Evolutionary conservation across 1,284 basidiomycete species (phyloP).

Genomic region (Microbotryum scabiosae): DNA sequence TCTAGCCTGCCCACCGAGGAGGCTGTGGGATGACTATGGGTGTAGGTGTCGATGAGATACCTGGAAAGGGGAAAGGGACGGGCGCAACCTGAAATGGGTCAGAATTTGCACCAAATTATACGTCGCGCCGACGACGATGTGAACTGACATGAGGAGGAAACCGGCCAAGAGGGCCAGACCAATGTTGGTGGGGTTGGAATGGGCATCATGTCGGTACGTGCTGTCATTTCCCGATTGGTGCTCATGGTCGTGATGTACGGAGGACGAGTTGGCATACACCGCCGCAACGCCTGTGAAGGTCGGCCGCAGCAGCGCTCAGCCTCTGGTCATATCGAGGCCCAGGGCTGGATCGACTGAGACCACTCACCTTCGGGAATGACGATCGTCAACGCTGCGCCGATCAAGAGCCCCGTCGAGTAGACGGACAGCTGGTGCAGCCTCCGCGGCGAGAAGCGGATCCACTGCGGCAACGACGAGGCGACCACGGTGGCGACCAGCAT

Average conservation of each 20-base stretch:
- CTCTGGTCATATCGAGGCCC: no score
- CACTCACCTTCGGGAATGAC: conserved; percentile 64
- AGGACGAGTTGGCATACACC: conserved; percentile 3
- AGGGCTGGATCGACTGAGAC: neutral
- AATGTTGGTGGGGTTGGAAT: conserved; percentile 41
- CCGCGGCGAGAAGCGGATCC: conserved; percentile 53
- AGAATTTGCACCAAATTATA: neutral
- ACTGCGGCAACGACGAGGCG: conserved; percentile 64
- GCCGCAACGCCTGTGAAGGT: conserved; percentile 3
- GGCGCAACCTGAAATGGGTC: neutral
- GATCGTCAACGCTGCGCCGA: conserved; percentile 79
- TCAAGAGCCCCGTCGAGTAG: conserved; percentile 70
- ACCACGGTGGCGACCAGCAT: conserved; percentile 64
- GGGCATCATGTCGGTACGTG: neutral
- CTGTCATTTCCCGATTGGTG: conserved; percentile 6
- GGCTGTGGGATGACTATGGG: conserved; percentile 37
- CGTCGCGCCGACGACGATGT: conserved; percentile 32
- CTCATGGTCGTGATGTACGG: conserved; percentile 6
- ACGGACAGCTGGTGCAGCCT: conserved; percentile 39
- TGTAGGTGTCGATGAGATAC: conserved; percentile 27
- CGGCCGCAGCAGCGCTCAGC: no score
- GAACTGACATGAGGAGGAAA: conserved; percentile 73
- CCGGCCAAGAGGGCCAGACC: conserved; percentile 67
- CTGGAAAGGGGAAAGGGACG: conserved; percentile 12
- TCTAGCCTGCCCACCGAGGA: no score